Evolutionary conservation across 192 early-diverging fungal species (phyloP).

Genomic region (Backusella westeae): DNA sequence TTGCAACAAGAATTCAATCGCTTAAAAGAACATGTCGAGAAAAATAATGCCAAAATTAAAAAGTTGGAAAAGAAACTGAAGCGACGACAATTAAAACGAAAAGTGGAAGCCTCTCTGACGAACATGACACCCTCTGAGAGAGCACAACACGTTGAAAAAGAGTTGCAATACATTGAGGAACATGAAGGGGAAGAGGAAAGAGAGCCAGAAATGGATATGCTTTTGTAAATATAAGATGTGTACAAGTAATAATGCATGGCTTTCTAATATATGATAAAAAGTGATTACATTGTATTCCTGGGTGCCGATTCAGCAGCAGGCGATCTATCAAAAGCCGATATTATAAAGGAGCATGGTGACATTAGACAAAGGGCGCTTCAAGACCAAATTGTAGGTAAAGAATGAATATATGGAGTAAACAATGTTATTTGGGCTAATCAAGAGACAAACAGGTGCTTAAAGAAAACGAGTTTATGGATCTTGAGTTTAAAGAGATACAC

Average conservation of each 20-base stretch:
- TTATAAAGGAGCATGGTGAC: conserved; percentile 5
- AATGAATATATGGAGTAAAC: background rate
- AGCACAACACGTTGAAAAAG: conserved; percentile 11
- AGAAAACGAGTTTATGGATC: conserved; percentile 2
- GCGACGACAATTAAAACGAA: background rate
- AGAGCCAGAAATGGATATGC: conserved; percentile 2
- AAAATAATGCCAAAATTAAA: background rate
- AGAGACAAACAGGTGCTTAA: background rate
- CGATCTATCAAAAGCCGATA: conserved; percentile 9
- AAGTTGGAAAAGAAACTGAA: background rate
- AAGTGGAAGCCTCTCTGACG: background rate
- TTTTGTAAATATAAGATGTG: background rate
- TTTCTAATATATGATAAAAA: background rate
- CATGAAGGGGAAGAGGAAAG: conserved; percentile 9
- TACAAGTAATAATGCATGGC: background rate
- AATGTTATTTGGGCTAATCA: background rate
- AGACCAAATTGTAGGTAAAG: conserved; percentile 1
- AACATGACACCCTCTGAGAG: conserved; percentile 27
- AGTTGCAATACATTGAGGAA: background rate
- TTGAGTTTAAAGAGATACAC: background rate
- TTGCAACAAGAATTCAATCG: background rate
- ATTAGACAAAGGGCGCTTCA: conserved; percentile 9
- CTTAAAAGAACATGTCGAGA: background rate
- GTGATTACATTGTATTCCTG: conserved; percentile 17
- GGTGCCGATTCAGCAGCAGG: conserved; percentile 1